Percentiles rank a stretch among this genome's conserved stretches.
phyloP scores from a whole-genome alignment of 495 filamentous ascomycete genomes.

The Letharia columbiana region DNA sequence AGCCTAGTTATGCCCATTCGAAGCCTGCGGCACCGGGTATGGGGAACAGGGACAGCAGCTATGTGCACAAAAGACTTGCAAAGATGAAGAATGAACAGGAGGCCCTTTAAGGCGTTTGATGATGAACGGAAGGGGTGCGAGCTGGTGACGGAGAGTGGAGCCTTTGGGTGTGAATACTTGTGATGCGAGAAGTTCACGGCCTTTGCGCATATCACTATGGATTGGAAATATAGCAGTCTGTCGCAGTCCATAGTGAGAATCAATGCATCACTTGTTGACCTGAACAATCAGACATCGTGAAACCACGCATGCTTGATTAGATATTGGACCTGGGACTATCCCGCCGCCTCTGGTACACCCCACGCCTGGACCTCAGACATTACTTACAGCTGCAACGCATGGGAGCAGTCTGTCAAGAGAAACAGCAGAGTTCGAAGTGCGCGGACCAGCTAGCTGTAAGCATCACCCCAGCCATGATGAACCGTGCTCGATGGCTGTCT shows the following conservation, averaged over 20 bases:
- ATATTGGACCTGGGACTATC: too few relatives aligned
- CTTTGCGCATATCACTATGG: background rate
- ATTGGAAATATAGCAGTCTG: background rate
- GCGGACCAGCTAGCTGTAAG: too few relatives aligned
- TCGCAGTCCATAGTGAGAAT: background rate
- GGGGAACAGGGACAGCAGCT: slow-evolving; percentile 7
- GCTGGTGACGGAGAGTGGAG: background rate
- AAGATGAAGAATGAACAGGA: slow-evolving; percentile 6
- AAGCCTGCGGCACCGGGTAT: background rate
- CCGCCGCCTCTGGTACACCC: too few relatives aligned
- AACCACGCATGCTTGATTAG: background rate
- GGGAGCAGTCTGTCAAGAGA: too few relatives aligned
- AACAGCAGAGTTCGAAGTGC: too few relatives aligned
- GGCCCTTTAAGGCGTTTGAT: too few relatives aligned
- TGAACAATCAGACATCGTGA: background rate
- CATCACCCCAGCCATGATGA: too few relatives aligned
- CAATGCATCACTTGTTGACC: background rate
- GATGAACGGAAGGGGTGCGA: background rate
- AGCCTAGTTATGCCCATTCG: slow-evolving; percentile 13
- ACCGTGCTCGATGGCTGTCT: too few relatives aligned
- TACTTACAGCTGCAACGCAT: too few relatives aligned
- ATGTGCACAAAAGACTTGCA: slow-evolving; percentile 14
- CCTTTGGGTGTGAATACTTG: background rate
- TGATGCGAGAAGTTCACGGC: background rate
- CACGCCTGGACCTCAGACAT: too few relatives aligned